A percentile compares a stretch with the other conserved stretches of the same genome.
These are phyloP conservation scores for Erigeron canadensis DNA, from an alignment of 129 eudicot genomes.

Conservation along the genomic window DNA sequence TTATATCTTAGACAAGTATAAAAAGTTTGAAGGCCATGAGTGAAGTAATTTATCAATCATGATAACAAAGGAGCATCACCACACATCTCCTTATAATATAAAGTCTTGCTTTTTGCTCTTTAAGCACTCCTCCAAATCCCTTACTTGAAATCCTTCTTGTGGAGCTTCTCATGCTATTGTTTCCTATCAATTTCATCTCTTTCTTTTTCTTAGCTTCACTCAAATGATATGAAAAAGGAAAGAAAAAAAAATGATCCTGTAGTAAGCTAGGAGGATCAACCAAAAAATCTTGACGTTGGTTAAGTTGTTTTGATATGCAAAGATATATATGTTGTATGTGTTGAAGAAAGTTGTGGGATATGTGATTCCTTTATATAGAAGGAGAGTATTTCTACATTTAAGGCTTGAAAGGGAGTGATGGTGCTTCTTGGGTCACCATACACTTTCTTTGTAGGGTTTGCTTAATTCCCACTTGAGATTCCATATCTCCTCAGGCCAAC, in stretches of 20 bases:
- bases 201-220: background rate
- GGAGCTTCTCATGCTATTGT: slow-evolving; percentile 46
- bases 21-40: slow-evolving; percentile 7
- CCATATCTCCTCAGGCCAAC: slow-evolving; percentile 23
- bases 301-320: slow-evolving; percentile 15
- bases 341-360: slow-evolving; percentile 23
- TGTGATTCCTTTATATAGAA: slow-evolving; percentile 29
- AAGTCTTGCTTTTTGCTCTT: slow-evolving; percentile 86
- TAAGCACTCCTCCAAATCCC: slow-evolving; percentile 75
- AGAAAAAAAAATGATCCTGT: background rate
- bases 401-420: slow-evolving; percentile 15
- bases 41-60: slow-evolving; percentile 49
- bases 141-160: slow-evolving; percentile 71
- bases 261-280: background rate
- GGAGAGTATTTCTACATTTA: background rate
- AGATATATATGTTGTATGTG: slow-evolving; percentile 24
- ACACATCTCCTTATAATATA: slow-evolving; percentile 91
- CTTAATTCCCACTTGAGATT: slow-evolving; percentile 27
- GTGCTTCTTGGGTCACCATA: slow-evolving; percentile 38
- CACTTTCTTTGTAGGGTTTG: slow-evolving; percentile 33
- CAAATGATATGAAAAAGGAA: background rate
- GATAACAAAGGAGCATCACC: slow-evolving; percentile 94
- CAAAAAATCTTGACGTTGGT: slow-evolving; percentile 17
- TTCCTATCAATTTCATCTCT: slow-evolving; percentile 42
- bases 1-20: background rate